Evolutionary conservation across 2,329 filamentous ascomycete genomes (phyloP).

Genomic region (Diaporthe citrichinensis): DNA sequence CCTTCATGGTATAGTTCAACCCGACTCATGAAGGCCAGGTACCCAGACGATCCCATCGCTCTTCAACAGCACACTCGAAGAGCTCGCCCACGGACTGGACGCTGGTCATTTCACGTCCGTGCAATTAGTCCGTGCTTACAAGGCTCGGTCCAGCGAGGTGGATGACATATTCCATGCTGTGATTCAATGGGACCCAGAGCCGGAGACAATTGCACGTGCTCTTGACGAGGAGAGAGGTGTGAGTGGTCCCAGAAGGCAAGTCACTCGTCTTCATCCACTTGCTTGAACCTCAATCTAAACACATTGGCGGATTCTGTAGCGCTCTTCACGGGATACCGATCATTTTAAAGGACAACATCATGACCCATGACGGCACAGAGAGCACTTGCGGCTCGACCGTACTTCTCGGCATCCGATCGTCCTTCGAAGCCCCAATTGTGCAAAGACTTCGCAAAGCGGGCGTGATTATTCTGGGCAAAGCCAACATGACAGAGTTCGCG

Average conservation of each 20-base stretch:
- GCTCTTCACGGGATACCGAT: slow-evolving; percentile 75
- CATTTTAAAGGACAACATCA: slow-evolving; percentile 77
- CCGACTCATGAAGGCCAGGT: background rate
- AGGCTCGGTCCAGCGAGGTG: slow-evolving; percentile 50
- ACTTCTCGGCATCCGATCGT: slow-evolving; percentile 70
- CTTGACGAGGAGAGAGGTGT: slow-evolving; percentile 50
- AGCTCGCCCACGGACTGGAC: slow-evolving; percentile 51
- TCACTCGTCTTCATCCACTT: fast-evolving
- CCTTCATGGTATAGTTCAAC: background rate
- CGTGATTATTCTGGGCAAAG: slow-evolving; percentile 67
- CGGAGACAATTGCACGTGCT: slow-evolving; percentile 53
- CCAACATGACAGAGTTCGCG: slow-evolving; percentile 75
- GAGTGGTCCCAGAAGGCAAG: slow-evolving; percentile 50
- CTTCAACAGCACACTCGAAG: slow-evolving; percentile 51
- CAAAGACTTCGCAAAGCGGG: slow-evolving; percentile 60
- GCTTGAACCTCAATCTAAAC: background rate
- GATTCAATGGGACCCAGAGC: slow-evolving; percentile 55
- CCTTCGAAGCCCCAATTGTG: slow-evolving; percentile 70
- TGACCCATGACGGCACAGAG: slow-evolving; percentile 72
- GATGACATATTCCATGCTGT: slow-evolving; percentile 51
- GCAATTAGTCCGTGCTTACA: slow-evolving; percentile 52
- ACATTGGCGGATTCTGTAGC: background rate
- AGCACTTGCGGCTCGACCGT: slow-evolving; percentile 75
- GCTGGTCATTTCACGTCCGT: slow-evolving; percentile 52
- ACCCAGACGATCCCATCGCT: slow-evolving; percentile 47